These are phyloP conservation scores for Xylaria sp. DNA, from an alignment of 2,329 filamentous ascomycete species.

Conservation along the genomic window DNA sequence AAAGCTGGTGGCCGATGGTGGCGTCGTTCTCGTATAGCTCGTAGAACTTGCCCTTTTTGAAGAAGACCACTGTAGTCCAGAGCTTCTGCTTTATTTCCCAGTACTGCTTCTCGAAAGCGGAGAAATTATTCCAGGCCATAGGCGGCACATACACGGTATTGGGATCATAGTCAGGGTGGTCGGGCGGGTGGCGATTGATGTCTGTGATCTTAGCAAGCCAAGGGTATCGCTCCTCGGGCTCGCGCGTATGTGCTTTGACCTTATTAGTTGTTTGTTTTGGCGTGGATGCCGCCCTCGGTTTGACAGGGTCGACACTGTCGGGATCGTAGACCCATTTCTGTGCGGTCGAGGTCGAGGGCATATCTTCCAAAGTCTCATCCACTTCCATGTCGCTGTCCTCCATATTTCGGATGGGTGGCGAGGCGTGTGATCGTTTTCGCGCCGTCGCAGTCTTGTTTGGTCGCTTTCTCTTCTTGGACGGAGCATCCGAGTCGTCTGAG, in stretches of 20 bases:
- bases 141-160: constrained; percentile 91
- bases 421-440: constrained; percentile 71
- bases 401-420: constrained; percentile 54
- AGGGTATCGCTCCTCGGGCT: constrained; percentile 85
- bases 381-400: constrained; percentile 58
- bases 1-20: constrained; percentile 93
- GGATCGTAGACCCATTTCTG: constrained; percentile 80
- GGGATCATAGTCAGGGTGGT: constrained; percentile 89
- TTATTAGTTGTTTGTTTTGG: constrained; percentile 54
- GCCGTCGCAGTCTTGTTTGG: constrained; percentile 61
- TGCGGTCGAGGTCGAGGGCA: constrained; percentile 75
- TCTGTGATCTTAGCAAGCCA: constrained; percentile 91
- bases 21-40: constrained; percentile 98
- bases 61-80: constrained; percentile 98
- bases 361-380: constrained; percentile 65
- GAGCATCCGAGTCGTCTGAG: constrained; percentile 83
- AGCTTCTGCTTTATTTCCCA: constrained; percentile 99
- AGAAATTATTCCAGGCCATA: constrained; percentile 81
- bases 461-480: constrained; percentile 81
- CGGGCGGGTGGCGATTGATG: constrained; percentile 80
- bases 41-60: constrained; percentile 99
- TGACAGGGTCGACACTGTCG: constrained; percentile 54
- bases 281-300: constrained; percentile 40
- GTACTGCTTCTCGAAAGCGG: constrained; percentile 96
- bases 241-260: constrained; percentile 79